Base-by-base conservation (phyloP, 768 basidiomycete species). In the Leccinum subgranulosum region DNA sequence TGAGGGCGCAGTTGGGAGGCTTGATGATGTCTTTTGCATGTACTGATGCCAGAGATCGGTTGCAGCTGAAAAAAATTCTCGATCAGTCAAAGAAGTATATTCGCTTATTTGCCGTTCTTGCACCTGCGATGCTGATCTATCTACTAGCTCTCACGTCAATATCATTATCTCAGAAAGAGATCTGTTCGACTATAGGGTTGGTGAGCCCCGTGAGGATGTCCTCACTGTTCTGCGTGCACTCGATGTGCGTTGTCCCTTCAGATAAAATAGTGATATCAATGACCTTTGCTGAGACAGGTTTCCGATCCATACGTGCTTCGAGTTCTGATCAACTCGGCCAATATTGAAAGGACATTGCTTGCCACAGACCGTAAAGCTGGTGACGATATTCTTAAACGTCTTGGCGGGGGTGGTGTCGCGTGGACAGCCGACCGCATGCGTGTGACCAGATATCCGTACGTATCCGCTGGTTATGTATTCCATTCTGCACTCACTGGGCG, bases 171-270 rank as follows among this genome's bases (percentile, higher is more conserved):
- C 82, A 23, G 79, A 82, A 56, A 84, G 79, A 39, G 93, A 95
- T 65, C 62, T 90, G 41, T 98, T 97, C 68, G 92, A 97, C 66
- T 95, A 83, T 64, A 77, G 78, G 36, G 58, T 63, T 1, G 94
- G 94, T 27, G 93, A 96, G 66, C 87, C 89, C 11, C 79, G 81
- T 2, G 66, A 67, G 19, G 58, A 80, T 21, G 79, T 86, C 52
- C 75, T 84, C 3, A 98, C 95, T 6, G 81, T 95, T 25, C 77
- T 96, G 25, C 87, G 93, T 25, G 88, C 87, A 17, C 80, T 98
- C 8, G 84, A 89, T 27, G 96, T 94, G 60, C 8, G 83, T 41
- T 48, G 21, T 54, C 5, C 12, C 9, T 27, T 31, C 49, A 19
- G 21, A 46, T 49, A 9, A 5, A 34, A 14, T 51, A n/a, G 17